Conservation (phyloP, 2,329 filamentous ascomycete genomes). For the Dothidotthia symphoricarpi region DNA sequence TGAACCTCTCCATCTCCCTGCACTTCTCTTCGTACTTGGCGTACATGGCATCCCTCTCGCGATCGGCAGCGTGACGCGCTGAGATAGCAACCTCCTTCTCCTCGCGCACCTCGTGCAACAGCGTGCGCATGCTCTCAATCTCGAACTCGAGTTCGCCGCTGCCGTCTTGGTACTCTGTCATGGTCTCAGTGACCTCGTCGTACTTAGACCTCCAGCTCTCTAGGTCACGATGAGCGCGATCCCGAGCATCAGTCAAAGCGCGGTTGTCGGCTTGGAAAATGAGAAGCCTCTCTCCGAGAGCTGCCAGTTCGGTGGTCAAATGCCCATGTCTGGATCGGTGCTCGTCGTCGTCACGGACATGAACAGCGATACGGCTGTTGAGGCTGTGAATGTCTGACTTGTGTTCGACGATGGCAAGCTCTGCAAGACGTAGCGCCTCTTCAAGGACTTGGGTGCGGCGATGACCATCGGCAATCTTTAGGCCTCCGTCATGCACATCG, state of each 20-base stretch:
- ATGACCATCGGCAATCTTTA: conserved; percentile 17
- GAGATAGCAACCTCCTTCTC: conserved; percentile 26
- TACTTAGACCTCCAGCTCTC: conserved; percentile 26
- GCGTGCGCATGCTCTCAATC: conserved; percentile 18
- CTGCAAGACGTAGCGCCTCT: conserved; percentile 22
- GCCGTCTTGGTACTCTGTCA: conserved; percentile 20
- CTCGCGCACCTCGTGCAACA: conserved; percentile 24
- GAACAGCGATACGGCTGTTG: conserved; percentile 18
- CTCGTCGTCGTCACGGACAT: conserved; percentile 19
- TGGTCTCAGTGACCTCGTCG: conserved; percentile 23
- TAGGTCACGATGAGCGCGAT: conserved; percentile 20
- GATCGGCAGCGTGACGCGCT: conserved; percentile 22
- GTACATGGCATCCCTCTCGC: conserved; percentile 23
- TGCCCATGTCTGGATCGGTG: conserved; percentile 15
- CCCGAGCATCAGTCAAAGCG: conserved; percentile 17
- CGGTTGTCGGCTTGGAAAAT: conserved; percentile 23
- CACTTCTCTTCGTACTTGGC: conserved; percentile 28
- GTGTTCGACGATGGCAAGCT: conserved; percentile 14
- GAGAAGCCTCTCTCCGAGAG: conserved; percentile 15
- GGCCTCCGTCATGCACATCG: conserved; percentile 20
- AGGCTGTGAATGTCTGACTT: conserved; percentile 17
- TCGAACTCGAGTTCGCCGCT: conserved; percentile 26
- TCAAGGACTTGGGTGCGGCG: conserved; percentile 17
- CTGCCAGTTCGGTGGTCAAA: conserved; percentile 13
- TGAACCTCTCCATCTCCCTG: conserved; percentile 22